phyloP scores from a whole-genome alignment of 1,284 basidiomycete genomes.

The Tilletia setariae region DNA sequence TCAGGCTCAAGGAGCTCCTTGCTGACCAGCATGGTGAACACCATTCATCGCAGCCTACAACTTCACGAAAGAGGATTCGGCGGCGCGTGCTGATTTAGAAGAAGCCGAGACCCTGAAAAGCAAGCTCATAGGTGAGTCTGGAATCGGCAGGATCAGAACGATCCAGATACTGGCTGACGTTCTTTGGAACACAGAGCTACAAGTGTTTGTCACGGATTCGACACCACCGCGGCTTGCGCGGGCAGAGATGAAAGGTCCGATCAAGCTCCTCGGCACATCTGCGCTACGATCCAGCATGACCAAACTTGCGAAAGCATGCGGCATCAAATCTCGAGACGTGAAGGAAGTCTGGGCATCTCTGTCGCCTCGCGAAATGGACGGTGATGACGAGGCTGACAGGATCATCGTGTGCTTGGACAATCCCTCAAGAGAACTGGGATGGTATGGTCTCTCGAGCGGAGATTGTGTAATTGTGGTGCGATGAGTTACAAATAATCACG shows the following conservation, averaged over 20 bases:
- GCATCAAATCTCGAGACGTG: slow-evolving; percentile 2
- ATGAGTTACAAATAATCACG: slow-evolving; percentile 9
- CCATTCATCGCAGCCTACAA: not conserved
- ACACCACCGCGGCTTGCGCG: not conserved
- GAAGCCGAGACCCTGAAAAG: slow-evolving; percentile 12
- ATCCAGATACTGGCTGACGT: not conserved
- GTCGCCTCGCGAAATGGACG: not conserved
- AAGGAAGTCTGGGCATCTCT: slow-evolving; percentile 13
- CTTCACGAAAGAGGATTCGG: slow-evolving; percentile 3
- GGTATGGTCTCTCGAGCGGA: slow-evolving; percentile 12
- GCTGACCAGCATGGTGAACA: not conserved
- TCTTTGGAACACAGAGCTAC: not conserved
- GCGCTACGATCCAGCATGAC: slow-evolving; percentile 11
- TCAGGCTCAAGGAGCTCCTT: too few species aligned
- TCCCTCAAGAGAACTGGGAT: slow-evolving; percentile 8
- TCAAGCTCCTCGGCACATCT: slow-evolving; percentile 12
- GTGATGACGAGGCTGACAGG: not conserved
- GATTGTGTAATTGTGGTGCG: slow-evolving; percentile 11
- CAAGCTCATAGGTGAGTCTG: slow-evolving; percentile 16
- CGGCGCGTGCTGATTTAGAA: slow-evolving; percentile 3
- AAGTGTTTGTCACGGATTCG: not conserved
- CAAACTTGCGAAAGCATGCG: slow-evolving; percentile 17
- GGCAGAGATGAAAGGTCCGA: not conserved
- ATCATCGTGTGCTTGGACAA: slow-evolving; percentile 10
- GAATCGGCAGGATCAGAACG: not conserved